phyloP scores from a whole-genome alignment of 257 asterid species.

The Agastache rugosa region DNA sequence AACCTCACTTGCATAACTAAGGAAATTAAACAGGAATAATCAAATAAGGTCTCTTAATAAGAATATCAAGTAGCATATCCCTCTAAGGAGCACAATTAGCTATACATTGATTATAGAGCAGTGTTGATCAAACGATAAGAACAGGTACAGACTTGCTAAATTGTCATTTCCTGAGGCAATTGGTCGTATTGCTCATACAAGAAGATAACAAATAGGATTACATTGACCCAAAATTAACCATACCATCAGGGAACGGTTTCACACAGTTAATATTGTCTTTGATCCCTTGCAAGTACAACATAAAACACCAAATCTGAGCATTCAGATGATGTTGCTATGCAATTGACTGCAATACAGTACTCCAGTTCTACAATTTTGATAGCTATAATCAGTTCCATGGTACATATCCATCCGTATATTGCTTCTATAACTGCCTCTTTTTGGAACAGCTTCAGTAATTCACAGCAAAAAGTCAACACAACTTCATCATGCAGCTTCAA shows the following conservation, averaged over 20 bases:
- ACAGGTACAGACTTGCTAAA: slow-evolving; percentile 1
- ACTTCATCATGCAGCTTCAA: neutral
- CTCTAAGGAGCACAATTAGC: slow-evolving; percentile 11
- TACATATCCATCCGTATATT: neutral
- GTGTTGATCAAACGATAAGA: neutral
- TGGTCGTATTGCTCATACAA: neutral
- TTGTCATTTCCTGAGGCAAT: neutral
- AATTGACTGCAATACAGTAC: neutral
- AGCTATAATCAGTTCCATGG: neutral
- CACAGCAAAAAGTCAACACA: neutral
- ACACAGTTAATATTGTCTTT: neutral
- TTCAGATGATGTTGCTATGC: neutral
- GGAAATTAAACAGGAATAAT: neutral
- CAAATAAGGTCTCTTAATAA: neutral
- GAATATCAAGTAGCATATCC: slow-evolving; percentile 22
- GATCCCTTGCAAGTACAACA: neutral
- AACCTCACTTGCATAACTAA: neutral
- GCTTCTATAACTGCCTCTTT: neutral
- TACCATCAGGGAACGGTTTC: neutral
- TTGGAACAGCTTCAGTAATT: neutral
- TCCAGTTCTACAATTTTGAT: neutral
- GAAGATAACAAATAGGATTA: neutral
- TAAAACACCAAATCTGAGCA: neutral
- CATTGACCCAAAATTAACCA: neutral
- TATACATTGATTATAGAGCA: neutral